These are phyloP conservation scores for Cytospora mali DNA, from an alignment of 2,329 filamentous ascomycete species.

Conservation along the genomic window DNA sequence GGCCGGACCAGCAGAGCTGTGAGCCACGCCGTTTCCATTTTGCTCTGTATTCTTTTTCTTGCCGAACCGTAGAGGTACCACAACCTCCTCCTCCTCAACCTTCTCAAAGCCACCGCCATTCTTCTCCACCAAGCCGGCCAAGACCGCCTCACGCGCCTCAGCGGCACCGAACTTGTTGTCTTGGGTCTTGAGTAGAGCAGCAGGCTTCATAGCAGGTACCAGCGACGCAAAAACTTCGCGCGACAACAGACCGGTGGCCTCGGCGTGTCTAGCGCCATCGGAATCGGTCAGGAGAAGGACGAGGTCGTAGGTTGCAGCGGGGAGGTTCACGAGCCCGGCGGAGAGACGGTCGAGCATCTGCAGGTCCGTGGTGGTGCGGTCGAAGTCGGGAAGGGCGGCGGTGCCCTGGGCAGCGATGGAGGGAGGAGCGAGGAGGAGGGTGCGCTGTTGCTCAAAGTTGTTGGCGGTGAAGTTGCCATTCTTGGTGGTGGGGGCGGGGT, in stretches of 20 bases:
- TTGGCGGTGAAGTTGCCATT: slow-evolving; percentile 27
- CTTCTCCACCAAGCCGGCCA: slow-evolving; percentile 74
- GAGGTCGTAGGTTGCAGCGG: slow-evolving; percentile 76
- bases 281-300: slow-evolving; percentile 82
- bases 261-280: slow-evolving; percentile 63
- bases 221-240: slow-evolving; percentile 70
- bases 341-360: slow-evolving; percentile 97
- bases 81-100: slow-evolving; percentile 62
- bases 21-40: slow-evolving; percentile 13
- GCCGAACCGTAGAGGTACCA: slow-evolving; percentile 65
- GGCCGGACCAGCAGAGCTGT: slow-evolving; percentile 39
- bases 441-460: slow-evolving; percentile 50
- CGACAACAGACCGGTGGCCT: slow-evolving; percentile 64
- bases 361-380: slow-evolving; percentile 78
- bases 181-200: slow-evolving; percentile 69
- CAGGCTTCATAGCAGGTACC: slow-evolving; percentile 69
- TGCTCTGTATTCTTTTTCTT: slow-evolving; percentile 57
- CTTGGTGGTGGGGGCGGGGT: slow-evolving; percentile 35
- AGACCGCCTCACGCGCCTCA: slow-evolving; percentile 76
- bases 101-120: slow-evolving; percentile 72
- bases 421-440: slow-evolving; percentile 85
- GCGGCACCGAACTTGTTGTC: slow-evolving; percentile 59
- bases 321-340: slow-evolving; percentile 77
- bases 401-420: slow-evolving; percentile 84
- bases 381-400: slow-evolving; percentile 69